Evolutionary conservation across 2,329 filamentous ascomycete species (phyloP).

Genomic region (Ophiosphaerella korrae): DNA sequence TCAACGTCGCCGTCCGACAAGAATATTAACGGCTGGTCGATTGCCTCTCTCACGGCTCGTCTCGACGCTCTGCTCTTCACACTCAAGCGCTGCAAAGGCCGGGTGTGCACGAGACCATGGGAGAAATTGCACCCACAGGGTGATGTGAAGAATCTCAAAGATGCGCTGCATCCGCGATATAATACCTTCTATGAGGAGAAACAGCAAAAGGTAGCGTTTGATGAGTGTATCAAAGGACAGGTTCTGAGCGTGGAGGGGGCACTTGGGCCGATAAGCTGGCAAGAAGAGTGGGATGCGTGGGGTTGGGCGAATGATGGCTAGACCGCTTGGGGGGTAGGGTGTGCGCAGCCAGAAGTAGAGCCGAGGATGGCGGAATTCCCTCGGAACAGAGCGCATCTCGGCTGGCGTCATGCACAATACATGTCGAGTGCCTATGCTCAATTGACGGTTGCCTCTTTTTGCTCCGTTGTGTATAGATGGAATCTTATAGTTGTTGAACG

Average conservation of each 20-base stretch:
- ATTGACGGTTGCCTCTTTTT: neutral
- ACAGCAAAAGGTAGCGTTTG: constrained; percentile 59
- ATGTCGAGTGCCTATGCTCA: neutral
- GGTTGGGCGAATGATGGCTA: constrained; percentile 3
- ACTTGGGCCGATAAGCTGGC: constrained; percentile 22
- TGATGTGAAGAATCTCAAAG: constrained; percentile 56
- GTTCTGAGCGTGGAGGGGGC: constrained; percentile 60
- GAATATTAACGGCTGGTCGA: constrained; percentile 12
- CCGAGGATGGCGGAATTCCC: too few species aligned
- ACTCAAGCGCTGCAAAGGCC: constrained; percentile 64
- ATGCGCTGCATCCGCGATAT: constrained; percentile 56
- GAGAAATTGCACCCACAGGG: constrained; percentile 60
- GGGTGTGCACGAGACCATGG: constrained; percentile 63
- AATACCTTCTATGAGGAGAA: constrained; percentile 60
- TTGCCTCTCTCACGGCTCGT: constrained; percentile 14
- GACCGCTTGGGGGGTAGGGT: too few species aligned
- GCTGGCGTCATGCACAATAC: neutral
- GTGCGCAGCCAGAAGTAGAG: too few species aligned
- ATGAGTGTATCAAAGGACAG: constrained; percentile 62
- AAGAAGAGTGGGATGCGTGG: constrained; percentile 24
- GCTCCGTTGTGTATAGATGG: too few species aligned
- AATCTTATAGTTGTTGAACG: too few species aligned
- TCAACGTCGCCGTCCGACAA: constrained; percentile 30
- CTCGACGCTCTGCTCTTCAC: constrained; percentile 65
- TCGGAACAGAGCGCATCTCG: neutral